Percentiles rank a stretch among this genome's conserved stretches.
These are phyloP conservation scores for Phaeoacremonium minimum DNA, from an alignment of 2,329 filamentous ascomycete species.

Conservation along the genomic window DNA sequence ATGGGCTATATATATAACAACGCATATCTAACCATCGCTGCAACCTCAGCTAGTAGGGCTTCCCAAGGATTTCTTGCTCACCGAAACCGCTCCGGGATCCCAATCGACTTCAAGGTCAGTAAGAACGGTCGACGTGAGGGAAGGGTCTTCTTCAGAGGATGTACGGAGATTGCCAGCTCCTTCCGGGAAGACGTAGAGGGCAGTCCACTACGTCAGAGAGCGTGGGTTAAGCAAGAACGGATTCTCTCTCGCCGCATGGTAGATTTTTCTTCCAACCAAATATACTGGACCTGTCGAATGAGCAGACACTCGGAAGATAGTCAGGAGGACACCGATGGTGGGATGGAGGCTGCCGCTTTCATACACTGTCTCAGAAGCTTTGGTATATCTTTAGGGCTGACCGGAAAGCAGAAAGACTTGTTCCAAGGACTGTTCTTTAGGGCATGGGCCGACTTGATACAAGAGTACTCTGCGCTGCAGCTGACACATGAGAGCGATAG, in stretches of 20 bases:
- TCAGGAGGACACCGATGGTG: not conserved
- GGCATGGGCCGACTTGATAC: conserved; percentile 1
- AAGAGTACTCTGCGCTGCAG: conserved; percentile 1
- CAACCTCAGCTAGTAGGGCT: not conserved
- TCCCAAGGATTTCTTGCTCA: conserved; percentile 1
- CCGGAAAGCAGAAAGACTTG: not conserved
- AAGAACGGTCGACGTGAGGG: not conserved
- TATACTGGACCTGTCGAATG: conserved; percentile 1
- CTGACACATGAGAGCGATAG: not conserved
- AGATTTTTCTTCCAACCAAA: conserved; percentile 1
- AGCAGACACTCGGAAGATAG: conserved; percentile 1
- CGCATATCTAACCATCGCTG: conserved; percentile 1
- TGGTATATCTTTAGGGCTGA: not conserved
- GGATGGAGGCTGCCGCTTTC: not conserved
- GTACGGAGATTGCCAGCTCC: not conserved
- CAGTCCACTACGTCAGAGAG: not conserved
- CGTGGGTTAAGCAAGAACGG: conserved; percentile 1
- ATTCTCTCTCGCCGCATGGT: not conserved
- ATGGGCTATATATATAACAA: conserved; percentile 1
- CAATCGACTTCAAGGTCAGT: not conserved
- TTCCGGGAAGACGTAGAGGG: not conserved
- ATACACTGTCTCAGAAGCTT: not conserved
- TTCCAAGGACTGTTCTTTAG: not conserved
- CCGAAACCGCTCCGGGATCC: not conserved
- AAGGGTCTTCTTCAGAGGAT: conserved; percentile 1